Evolutionary conservation across 176 grass and related monocot species (phyloP).

Genomic region (Hordeum marinum): DNA sequence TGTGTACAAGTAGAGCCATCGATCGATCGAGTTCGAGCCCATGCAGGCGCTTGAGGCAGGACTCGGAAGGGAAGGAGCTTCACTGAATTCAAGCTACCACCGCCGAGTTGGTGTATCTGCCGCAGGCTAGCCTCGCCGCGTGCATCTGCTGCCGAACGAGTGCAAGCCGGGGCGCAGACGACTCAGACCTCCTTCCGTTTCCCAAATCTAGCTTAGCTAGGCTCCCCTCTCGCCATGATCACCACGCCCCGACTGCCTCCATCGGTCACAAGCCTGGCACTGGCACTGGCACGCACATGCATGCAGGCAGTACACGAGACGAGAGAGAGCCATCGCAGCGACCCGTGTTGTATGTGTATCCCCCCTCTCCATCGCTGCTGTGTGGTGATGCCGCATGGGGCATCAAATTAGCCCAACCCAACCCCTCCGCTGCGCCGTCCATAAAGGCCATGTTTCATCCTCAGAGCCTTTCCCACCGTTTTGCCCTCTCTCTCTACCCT

Average conservation of each 20-base stretch:
- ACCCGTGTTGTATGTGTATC: background rate
- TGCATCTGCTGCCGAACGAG: background rate
- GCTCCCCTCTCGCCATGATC: background rate
- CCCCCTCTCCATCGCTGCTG: background rate
- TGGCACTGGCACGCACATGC: background rate
- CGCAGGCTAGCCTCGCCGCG: background rate
- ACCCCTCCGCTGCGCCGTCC: background rate
- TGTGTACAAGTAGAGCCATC: background rate
- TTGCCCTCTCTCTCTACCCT: background rate
- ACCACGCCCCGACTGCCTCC: background rate
- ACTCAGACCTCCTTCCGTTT: background rate
- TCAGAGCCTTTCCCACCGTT: background rate
- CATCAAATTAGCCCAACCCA: background rate
- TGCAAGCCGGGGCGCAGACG: background rate
- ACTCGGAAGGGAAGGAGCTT: background rate
- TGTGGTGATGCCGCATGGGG: background rate
- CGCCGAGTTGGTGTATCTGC: conserved; percentile 10
- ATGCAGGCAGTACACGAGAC: background rate
- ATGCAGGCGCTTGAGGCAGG: background rate
- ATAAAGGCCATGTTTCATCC: background rate
- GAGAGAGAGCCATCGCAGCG: background rate
- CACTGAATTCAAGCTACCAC: conserved; percentile 10
- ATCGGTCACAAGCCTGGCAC: background rate
- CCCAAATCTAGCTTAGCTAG: background rate
- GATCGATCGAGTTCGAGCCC: background rate